Evolutionary conservation across 768 basidiomycete species (phyloP).

Genomic region (Mycena vulgaris): DNA sequence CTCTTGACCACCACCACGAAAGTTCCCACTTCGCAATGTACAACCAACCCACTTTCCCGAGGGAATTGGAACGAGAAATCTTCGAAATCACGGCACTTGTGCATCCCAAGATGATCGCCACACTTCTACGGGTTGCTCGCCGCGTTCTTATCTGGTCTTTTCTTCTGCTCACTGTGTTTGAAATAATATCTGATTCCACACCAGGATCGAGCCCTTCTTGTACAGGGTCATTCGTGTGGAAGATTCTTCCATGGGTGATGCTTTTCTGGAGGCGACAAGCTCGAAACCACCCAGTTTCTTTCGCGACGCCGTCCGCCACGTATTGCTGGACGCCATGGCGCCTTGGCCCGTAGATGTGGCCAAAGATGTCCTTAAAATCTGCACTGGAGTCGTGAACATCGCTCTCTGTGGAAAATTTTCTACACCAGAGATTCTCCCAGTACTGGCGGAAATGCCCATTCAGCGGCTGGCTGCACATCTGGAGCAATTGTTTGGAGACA

Average conservation of each 20-base stretch:
- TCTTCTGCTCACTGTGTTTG: neutral
- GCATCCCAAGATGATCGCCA: neutral
- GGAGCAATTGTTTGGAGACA: neutral
- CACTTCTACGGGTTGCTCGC: neutral
- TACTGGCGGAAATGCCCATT: conserved; percentile 18
- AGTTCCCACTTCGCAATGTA: no score
- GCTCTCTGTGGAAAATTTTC: neutral
- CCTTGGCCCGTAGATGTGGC: neutral
- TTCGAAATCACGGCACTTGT: neutral
- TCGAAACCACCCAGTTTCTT: conserved; percentile 7
- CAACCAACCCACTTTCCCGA: no score
- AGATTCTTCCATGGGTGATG: no score
- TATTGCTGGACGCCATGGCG: neutral
- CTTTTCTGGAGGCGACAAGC: no score
- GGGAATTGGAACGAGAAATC: conserved; percentile 4
- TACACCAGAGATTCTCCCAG: neutral
- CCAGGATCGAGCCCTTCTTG: conserved; percentile 10
- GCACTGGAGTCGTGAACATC: neutral
- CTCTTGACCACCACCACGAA: no score
- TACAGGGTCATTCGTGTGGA: neutral
- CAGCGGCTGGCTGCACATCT: conserved; percentile 1
- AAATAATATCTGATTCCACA: neutral
- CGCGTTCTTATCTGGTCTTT: neutral
- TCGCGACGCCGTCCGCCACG: conserved; percentile 2
- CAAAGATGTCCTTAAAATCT: neutral